Percentiles rank a stretch among this genome's conserved stretches.
phyloP scores from a whole-genome alignment of 345 rosid species.

The Noccaea bulbosa region DNA sequence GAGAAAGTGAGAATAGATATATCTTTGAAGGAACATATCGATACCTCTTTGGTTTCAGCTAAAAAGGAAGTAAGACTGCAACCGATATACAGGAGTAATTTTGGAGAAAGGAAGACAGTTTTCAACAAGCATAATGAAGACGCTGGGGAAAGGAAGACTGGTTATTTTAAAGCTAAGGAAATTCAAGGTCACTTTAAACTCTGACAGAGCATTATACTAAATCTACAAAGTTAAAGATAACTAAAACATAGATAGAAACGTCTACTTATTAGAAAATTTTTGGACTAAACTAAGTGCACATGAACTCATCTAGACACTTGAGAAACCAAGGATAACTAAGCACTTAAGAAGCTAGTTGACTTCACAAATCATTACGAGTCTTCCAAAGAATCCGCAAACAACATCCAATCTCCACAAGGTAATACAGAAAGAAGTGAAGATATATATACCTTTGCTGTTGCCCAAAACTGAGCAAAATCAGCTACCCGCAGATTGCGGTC shows the following conservation, averaged over 20 bases:
- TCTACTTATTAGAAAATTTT: slow-evolving; percentile 9
- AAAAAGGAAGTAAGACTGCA: not conserved
- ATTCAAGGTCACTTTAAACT: slow-evolving; percentile 9
- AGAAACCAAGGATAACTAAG: slow-evolving; percentile 36
- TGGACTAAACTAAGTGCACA: slow-evolving; percentile 5
- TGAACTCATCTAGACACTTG: slow-evolving; percentile 19
- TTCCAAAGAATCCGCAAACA: slow-evolving; percentile 35
- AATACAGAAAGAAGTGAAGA: slow-evolving; percentile 63
- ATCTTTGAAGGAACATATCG: slow-evolving; percentile 10
- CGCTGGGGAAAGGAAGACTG: slow-evolving; percentile 11
- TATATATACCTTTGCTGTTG: slow-evolving; percentile 99
- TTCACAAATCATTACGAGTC: slow-evolving; percentile 44
- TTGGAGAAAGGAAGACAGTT: slow-evolving; percentile 11
- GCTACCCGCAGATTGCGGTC: slow-evolving; percentile 99
- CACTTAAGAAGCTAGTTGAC: slow-evolving; percentile 39
- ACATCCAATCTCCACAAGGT: slow-evolving; percentile 43
- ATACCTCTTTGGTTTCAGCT: slow-evolving; percentile 28
- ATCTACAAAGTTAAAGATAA: slow-evolving; percentile 14
- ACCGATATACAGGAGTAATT: slow-evolving; percentile 8
- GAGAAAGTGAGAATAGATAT: not conserved
- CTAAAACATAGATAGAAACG: slow-evolving; percentile 14
- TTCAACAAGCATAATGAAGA: slow-evolving; percentile 6
- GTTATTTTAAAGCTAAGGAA: slow-evolving; percentile 11
- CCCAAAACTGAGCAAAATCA: slow-evolving; percentile 99
- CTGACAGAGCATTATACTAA: slow-evolving; percentile 5